Conservation (phyloP, 805 yeast species). For the Ogataea parapolymorpha region DNA sequence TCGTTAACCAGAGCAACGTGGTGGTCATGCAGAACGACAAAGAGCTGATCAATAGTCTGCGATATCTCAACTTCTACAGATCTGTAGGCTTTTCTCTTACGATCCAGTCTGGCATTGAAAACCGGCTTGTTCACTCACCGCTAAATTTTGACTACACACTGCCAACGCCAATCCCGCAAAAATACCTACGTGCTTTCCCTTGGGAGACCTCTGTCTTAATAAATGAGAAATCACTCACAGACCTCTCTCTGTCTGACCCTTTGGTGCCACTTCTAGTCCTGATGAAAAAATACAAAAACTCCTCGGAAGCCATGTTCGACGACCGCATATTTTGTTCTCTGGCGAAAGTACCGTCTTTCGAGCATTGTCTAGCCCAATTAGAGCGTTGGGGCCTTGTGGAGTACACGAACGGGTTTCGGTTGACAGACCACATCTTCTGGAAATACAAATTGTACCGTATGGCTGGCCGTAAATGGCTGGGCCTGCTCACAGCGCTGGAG, state of each 20-base stretch:
- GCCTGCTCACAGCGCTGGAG: slow-evolving; percentile 11
- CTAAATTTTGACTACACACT: slow-evolving; percentile 7
- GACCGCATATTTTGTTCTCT: slow-evolving; percentile 5
- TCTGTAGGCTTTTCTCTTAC: slow-evolving; percentile 8
- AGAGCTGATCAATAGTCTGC: slow-evolving; percentile 8
- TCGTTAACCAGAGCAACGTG: slow-evolving; percentile 14
- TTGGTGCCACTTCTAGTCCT: slow-evolving; percentile 6
- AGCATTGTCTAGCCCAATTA: slow-evolving; percentile 9
- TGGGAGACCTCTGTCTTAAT: slow-evolving; percentile 5
- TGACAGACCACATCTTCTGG: slow-evolving; percentile 15
- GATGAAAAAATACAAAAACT: slow-evolving; percentile 3
- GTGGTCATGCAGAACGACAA: slow-evolving; percentile 9
- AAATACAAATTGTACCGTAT: background rate
- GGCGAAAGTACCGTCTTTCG: background rate
- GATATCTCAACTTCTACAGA: slow-evolving; percentile 9
- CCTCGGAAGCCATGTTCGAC: slow-evolving; percentile 3
- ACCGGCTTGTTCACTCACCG: background rate
- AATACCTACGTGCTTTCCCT: background rate
- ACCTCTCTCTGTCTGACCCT: slow-evolving; percentile 5
- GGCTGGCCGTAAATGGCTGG: slow-evolving; percentile 18
- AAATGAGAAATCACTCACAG: slow-evolving; percentile 6
- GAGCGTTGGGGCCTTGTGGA: slow-evolving; percentile 10
- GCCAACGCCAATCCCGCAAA: background rate
- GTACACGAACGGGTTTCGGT: slow-evolving; percentile 5
- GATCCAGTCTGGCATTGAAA: slow-evolving; percentile 8